phyloP scores from a whole-genome alignment of 208 protist species.

The Acanthamoeba quina region DNA sequence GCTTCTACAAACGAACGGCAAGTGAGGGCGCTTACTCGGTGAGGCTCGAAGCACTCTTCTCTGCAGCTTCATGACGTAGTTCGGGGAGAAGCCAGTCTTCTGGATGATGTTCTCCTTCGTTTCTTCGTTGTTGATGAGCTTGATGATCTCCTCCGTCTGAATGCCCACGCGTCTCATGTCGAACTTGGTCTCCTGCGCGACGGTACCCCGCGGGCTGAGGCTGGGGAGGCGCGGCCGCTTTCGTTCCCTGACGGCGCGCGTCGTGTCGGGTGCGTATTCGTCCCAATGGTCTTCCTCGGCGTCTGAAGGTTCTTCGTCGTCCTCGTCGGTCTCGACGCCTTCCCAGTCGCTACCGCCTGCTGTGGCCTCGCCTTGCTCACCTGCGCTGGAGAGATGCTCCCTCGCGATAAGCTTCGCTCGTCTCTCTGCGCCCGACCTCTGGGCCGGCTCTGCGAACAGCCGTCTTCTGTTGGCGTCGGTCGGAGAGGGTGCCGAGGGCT shows the following conservation, averaged over 20 bases:
- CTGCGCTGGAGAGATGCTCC: neutral
- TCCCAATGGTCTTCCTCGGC: neutral
- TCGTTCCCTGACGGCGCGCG: neutral
- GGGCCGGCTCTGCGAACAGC: neutral
- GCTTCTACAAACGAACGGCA: neutral
- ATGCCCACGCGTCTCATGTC: neutral
- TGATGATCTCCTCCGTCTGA: conserved; percentile 5
- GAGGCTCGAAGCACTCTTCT: conserved; percentile 4
- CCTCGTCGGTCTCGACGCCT: neutral
- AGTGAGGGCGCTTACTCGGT: neutral
- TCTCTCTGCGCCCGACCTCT: neutral
- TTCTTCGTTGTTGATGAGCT: conserved; percentile 54
- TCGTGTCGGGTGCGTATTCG: neutral
- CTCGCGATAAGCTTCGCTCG: neutral
- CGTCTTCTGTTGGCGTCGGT: neutral
- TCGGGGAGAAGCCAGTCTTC: neutral
- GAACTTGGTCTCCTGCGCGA: neutral
- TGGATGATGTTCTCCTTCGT: neutral
- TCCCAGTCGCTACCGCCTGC: neutral
- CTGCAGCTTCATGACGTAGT: conserved; percentile 50
- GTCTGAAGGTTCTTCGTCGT: neutral
- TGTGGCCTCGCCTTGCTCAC: neutral
- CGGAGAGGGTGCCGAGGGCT: neutral
- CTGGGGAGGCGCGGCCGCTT: neutral
- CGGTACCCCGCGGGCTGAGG: neutral